These are phyloP conservation scores for Phyllostachys edulis DNA, from an alignment of 176 grass and related monocot genomes.

Conservation along the genomic window DNA sequence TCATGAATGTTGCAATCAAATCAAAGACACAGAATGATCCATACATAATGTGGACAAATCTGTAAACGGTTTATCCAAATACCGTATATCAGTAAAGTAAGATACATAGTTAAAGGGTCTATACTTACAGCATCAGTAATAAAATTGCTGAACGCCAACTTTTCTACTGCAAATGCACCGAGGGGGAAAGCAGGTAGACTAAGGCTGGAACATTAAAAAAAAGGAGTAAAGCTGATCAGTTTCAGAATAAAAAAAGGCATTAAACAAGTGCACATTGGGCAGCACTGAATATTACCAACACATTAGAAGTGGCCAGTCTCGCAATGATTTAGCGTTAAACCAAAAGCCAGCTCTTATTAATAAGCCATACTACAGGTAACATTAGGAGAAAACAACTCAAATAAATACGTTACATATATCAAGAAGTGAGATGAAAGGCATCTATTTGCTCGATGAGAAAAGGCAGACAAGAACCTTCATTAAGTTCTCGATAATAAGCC, in stretches of 20 bases:
- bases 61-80: conserved; percentile 6
- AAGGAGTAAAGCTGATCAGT: neutral
- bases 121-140: conserved; percentile 78
- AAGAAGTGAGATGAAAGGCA: neutral
- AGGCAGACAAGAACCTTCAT: conserved; percentile 74
- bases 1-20: neutral
- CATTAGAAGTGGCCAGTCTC: conserved; percentile 95
- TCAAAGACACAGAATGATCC: neutral
- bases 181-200: conserved; percentile 67
- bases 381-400: conserved; percentile 15
- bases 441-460: conserved; percentile 3
- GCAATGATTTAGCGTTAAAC: conserved; percentile 83
- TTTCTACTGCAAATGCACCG: conserved; percentile 75
- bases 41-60: neutral
- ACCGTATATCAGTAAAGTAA: neutral
- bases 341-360: conserved; percentile 96
- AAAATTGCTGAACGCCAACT: conserved; percentile 59
- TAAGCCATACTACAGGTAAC: conserved; percentile 75
- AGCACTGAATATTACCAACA: conserved; percentile 66
- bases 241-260: neutral
- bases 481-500: conserved; percentile 97
- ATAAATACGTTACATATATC: neutral
- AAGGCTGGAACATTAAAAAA: conserved; percentile 50
- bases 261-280: neutral
- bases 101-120: conserved; percentile 20